phyloP scores from a whole-genome alignment of 352 stramenopile species.

The Phytopythium sindhum region DNA sequence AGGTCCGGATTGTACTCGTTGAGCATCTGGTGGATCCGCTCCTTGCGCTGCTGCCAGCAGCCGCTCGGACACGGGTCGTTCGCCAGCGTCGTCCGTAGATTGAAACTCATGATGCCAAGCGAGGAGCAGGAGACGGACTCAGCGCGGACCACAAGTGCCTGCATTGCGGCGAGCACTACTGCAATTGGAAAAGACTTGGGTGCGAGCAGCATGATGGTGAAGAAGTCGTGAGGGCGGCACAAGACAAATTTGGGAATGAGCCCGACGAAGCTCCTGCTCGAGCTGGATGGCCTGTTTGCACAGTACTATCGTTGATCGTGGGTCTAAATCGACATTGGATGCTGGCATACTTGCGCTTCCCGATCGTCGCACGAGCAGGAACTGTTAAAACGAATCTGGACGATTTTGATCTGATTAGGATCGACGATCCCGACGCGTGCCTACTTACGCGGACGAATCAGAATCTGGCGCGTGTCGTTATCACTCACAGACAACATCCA shows the following conservation, averaged over 20 bases:
- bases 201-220: neutral
- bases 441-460: no score
- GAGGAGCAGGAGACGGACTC: neutral
- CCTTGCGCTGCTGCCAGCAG: slow-evolving; percentile 60
- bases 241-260: neutral
- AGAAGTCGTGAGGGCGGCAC: neutral
- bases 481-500: no score
- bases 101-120: slow-evolving; percentile 68
- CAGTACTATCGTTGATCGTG: no score
- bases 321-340: no score
- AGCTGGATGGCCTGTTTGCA: neutral
- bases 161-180: neutral
- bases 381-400: no score
- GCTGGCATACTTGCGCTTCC: no score
- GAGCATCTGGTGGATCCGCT: slow-evolving; percentile 34
- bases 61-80: slow-evolving; percentile 62
- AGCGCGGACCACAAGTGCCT: neutral
- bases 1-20: slow-evolving; percentile 52
- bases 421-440: no score
- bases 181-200: neutral
- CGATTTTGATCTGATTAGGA: no score
- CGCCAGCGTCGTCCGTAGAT: slow-evolving; percentile 63
- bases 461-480: no score
- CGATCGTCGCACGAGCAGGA: neutral
- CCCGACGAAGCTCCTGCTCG: neutral